Conservation (phyloP, 805 yeast species). For the Tetrapisispora iriomotensis region DNA sequence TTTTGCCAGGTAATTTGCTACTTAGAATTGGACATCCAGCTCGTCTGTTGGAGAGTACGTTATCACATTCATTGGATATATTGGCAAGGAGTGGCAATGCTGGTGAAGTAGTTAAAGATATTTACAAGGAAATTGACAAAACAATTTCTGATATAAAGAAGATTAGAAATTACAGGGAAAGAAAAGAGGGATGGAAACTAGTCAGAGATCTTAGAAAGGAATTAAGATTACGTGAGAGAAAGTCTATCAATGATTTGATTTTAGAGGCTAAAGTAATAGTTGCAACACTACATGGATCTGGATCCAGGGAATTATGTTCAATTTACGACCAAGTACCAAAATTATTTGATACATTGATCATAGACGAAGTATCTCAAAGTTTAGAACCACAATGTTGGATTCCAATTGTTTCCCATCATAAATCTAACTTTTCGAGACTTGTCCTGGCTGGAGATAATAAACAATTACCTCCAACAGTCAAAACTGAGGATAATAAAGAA, state of each 20-base stretch:
- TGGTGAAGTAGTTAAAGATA: conserved; percentile 55
- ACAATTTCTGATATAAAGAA: conserved; percentile 50
- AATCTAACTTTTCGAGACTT: conserved; percentile 40
- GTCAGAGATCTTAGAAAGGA: conserved; percentile 65
- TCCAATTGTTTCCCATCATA: conserved; percentile 61
- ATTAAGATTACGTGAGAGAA: conserved; percentile 53
- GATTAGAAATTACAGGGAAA: conserved; percentile 51
- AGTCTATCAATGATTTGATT: conserved; percentile 50
- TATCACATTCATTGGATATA: conserved; percentile 68
- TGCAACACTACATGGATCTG: conserved; percentile 83
- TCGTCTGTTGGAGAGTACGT: conserved; percentile 50
- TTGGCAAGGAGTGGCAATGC: conserved; percentile 49
- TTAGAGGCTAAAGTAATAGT: conserved; percentile 58
- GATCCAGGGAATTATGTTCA: conserved; percentile 56
- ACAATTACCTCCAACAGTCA: conserved; percentile 87
- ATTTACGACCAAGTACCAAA: conserved; percentile 32
- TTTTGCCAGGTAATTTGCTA: conserved; percentile 39
- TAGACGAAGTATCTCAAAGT: conserved; percentile 93
- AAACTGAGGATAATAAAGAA: conserved; percentile 37
- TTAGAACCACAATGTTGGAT: conserved; percentile 96
- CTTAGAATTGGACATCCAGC: conserved; percentile 93
- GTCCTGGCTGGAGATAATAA: conserved; percentile 88
- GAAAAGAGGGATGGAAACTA: conserved; percentile 57
- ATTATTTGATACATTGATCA: conserved; percentile 69
- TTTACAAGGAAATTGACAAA: conserved; percentile 58